Conservation (phyloP, 306 rosid genomes). For the Inga leiocalycina region DNA sequence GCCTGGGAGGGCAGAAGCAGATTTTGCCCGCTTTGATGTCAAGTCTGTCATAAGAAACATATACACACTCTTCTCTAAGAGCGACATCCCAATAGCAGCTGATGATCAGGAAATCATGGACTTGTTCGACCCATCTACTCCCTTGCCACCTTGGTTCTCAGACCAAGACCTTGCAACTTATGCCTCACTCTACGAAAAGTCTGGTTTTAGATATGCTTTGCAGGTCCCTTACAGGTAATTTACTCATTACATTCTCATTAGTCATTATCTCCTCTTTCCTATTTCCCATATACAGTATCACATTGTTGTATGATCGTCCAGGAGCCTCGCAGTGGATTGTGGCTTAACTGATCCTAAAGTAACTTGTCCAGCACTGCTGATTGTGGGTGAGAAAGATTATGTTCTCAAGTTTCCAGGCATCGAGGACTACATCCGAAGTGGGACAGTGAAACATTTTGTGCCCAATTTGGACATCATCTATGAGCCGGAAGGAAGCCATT, state of each 20-base stretch:
- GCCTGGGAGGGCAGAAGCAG: slow-evolving; percentile 63
- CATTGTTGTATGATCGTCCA: not conserved
- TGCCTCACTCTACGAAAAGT: slow-evolving; percentile 57
- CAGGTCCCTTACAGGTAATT: slow-evolving; percentile 60
- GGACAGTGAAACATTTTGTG: slow-evolving; percentile 49
- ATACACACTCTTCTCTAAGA: slow-evolving; percentile 55
- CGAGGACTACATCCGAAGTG: slow-evolving; percentile 57
- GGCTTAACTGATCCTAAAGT: slow-evolving; percentile 57
- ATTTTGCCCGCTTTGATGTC: slow-evolving; percentile 60
- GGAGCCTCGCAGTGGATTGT: not conserved
- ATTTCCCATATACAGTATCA: not conserved
- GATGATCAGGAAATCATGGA: slow-evolving; percentile 67
- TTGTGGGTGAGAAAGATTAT: slow-evolving; percentile 66
- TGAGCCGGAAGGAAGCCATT: slow-evolving; percentile 60
- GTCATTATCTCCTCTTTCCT: no score
- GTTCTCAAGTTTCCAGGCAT: slow-evolving; percentile 48
- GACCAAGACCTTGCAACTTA: slow-evolving; percentile 59
- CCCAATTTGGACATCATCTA: slow-evolving; percentile 50
- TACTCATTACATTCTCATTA: not conserved
- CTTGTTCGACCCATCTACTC: slow-evolving; percentile 54
- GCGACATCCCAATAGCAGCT: slow-evolving; percentile 57
- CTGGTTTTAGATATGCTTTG: slow-evolving; percentile 59
- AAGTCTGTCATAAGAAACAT: slow-evolving; percentile 57
- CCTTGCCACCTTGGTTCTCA: slow-evolving; percentile 62
- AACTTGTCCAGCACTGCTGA: slow-evolving; percentile 45